These are phyloP conservation scores for Ceriops tagal DNA, from an alignment of 345 rosid species.

Conservation along the genomic window DNA sequence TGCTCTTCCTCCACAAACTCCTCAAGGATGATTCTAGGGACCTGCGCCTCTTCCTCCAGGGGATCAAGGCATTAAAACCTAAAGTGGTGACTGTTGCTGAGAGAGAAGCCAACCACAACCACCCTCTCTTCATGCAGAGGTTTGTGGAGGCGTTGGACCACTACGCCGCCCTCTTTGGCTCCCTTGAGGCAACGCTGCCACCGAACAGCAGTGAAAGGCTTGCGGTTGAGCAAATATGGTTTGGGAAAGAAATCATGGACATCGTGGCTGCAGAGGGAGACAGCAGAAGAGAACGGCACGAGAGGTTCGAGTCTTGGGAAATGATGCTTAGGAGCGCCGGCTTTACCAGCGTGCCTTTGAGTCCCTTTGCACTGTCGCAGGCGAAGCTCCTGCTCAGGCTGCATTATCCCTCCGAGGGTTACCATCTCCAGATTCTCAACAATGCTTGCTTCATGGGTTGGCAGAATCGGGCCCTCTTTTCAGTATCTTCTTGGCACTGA, in stretches of 20 bases:
- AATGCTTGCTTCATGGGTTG: constrained; percentile 72
- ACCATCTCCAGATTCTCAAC: constrained; percentile 62
- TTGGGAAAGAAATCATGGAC: constrained; percentile 77
- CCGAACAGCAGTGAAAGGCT: constrained; percentile 81
- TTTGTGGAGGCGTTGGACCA: constrained; percentile 81
- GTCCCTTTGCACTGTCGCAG: constrained; percentile 81
- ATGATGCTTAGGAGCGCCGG: constrained; percentile 60
- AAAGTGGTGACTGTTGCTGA: constrained; percentile 75
- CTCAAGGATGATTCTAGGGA: constrained; percentile 47
- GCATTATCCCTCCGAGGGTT: constrained; percentile 96
- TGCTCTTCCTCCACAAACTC: constrained; percentile 59
- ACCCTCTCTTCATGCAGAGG: constrained; percentile 57
- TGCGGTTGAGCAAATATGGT: constrained; percentile 79
- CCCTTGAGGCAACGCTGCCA: constrained; percentile 89
- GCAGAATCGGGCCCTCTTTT: constrained; percentile 83
- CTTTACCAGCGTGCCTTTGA: constrained; percentile 59
- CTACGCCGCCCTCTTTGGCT: constrained; percentile 69
- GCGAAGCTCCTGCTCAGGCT: constrained; percentile 89
- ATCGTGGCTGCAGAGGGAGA: constrained; percentile 64
- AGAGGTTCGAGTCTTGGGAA: constrained; percentile 73
- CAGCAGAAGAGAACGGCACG: constrained; percentile 54
- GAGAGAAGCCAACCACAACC: constrained; percentile 74
- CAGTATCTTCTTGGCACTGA: constrained; percentile 87
- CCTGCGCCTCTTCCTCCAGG: constrained; percentile 50
- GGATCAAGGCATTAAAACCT: constrained; percentile 66